Evolutionary conservation across 495 filamentous ascomycete species (phyloP).

Genomic region (Hypomontagnella submonticulosa): DNA sequence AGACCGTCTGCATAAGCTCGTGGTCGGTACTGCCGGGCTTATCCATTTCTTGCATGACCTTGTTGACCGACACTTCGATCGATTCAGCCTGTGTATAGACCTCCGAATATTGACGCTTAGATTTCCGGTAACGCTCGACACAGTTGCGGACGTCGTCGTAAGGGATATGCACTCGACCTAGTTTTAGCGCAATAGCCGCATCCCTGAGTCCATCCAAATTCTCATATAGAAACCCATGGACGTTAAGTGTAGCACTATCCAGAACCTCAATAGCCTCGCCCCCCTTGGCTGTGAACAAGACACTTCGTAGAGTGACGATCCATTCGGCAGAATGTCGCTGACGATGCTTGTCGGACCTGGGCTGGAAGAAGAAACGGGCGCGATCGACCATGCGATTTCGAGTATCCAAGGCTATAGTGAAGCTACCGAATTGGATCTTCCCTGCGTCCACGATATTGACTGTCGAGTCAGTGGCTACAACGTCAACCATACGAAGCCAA

Average conservation of each 20-base stretch:
- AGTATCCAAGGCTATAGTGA: slow-evolving; percentile 90
- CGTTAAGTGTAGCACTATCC: slow-evolving; percentile 86
- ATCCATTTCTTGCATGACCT: slow-evolving; percentile 82
- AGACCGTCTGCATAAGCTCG: slow-evolving; percentile 83
- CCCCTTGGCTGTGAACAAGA: slow-evolving; percentile 87
- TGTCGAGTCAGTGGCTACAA: slow-evolving; percentile 83
- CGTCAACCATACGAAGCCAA: slow-evolving; percentile 90
- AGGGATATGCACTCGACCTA: slow-evolving; percentile 89
- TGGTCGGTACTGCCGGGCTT: slow-evolving; percentile 77
- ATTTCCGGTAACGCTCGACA: slow-evolving; percentile 58
- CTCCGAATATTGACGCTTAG: slow-evolving; percentile 44
- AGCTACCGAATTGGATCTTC: slow-evolving; percentile 81
- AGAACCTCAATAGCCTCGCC: slow-evolving; percentile 87
- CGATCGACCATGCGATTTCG: slow-evolving; percentile 90
- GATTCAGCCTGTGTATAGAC: slow-evolving; percentile 48
- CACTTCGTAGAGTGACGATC: slow-evolving; percentile 85
- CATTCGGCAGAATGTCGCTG: slow-evolving; percentile 90
- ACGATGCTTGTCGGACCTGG: slow-evolving; percentile 71
- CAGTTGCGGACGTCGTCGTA: slow-evolving; percentile 85
- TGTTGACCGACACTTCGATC: slow-evolving; percentile 72
- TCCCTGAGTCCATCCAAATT: slow-evolving; percentile 88
- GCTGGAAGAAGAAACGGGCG: slow-evolving; percentile 87
- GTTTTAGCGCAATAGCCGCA: slow-evolving; percentile 87
- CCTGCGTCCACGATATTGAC: slow-evolving; percentile 82
- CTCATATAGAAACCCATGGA: slow-evolving; percentile 93